Percentiles rank a stretch among this genome's conserved stretches.
These are phyloP conservation scores for Rhizopogon vinicolor DNA, from an alignment of 768 basidiomycete genomes.

Conservation along the genomic window DNA sequence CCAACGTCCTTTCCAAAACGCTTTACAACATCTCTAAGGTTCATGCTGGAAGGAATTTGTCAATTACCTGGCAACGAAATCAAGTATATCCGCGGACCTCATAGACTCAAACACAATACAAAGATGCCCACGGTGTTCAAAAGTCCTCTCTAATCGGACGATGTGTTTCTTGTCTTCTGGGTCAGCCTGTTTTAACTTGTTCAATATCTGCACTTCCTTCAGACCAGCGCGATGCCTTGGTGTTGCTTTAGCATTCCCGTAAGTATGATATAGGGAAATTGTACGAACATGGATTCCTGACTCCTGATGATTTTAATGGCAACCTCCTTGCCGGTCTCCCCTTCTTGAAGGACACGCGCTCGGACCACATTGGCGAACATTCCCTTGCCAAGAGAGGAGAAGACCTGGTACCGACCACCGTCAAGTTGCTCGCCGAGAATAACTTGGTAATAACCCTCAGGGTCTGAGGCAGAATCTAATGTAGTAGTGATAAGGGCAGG, in stretches of 20 bases:
- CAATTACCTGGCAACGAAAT: background rate
- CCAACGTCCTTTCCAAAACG: constrained; percentile 98
- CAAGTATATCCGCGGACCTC: constrained; percentile 49
- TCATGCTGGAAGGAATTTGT: constrained; percentile 63
- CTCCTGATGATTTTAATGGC: constrained; percentile 96
- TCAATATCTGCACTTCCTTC: constrained; percentile 88
- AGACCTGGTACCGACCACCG: constrained; percentile 90
- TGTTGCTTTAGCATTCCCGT: constrained; percentile 1
- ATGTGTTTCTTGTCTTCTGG: constrained; percentile 97
- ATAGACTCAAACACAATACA: constrained; percentile 95
- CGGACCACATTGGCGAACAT: constrained; percentile 99
- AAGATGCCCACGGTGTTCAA: constrained; percentile 95
- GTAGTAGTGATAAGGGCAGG: constrained; percentile 72
- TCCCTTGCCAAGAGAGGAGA: constrained; percentile 92
- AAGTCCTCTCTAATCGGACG: constrained; percentile 87
- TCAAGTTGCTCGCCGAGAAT: constrained; percentile 94
- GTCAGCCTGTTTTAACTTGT: constrained; percentile 83
- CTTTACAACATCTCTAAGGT: constrained; percentile 95
- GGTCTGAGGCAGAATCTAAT: constrained; percentile 86
- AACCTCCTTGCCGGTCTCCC: constrained; percentile 65
- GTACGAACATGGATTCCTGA: constrained; percentile 91
- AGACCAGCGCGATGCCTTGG: constrained; percentile 89
- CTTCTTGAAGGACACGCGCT: constrained; percentile 75
- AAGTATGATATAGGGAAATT: constrained; percentile 1
- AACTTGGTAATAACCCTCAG: constrained; percentile 94